Conservation (phyloP, 78 protist species). For the Pigoraptor vietnamica region DNA sequence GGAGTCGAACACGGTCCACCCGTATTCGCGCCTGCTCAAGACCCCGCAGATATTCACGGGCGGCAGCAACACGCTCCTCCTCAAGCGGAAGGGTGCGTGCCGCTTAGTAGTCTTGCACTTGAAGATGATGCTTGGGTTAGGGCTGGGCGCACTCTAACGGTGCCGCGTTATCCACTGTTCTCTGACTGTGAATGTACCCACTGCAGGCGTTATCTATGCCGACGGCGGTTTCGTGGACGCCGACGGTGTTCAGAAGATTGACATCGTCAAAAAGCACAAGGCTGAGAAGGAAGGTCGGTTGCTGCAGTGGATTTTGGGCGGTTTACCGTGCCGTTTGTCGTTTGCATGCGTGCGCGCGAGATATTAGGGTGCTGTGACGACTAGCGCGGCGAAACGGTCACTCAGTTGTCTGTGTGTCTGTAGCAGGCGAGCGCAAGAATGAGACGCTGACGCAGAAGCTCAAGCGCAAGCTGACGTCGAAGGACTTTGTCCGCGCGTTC, state of each 20-base stretch:
- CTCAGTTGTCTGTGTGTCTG: no score
- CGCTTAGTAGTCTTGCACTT: no score
- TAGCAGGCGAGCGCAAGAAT: neutral
- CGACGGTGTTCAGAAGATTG: neutral
- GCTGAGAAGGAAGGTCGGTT: neutral
- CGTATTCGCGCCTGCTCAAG: neutral
- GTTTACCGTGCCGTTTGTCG: no score
- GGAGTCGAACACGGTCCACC: neutral
- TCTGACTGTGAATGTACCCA: neutral
- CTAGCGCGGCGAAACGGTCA: no score
- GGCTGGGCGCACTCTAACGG: no score
- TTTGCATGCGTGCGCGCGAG: no score
- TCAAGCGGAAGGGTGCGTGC: neutral
- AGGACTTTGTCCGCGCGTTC: neutral
- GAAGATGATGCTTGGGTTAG: no score
- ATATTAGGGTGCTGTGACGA: no score
- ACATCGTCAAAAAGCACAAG: neutral
- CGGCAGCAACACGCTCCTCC: neutral
- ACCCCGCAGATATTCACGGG: neutral
- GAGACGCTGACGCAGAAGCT: neutral
- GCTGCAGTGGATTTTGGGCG: neutral
- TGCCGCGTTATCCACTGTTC: no score
- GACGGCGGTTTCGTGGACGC: neutral
- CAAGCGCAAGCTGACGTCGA: neutral
- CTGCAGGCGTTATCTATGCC: neutral